Conservation (phyloP, 2,329 filamentous ascomycete species). For the Penicillium capsulatum region DNA sequence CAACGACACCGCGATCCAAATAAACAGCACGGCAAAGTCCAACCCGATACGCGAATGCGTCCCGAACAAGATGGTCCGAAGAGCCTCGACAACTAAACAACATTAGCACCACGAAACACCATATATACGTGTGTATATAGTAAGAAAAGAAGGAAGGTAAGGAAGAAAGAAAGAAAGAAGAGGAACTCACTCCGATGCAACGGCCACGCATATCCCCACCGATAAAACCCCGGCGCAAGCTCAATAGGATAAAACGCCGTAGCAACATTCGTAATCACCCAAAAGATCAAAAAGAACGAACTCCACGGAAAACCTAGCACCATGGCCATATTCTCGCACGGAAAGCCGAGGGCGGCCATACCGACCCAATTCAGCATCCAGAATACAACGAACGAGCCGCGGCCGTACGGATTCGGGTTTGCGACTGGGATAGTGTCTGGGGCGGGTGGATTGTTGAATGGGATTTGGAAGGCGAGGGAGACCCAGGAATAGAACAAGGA, state of each 20-base stretch:
- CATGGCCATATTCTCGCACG: conserved; percentile 63
- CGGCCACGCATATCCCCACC: conserved; percentile 62
- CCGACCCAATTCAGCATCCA: conserved; percentile 62
- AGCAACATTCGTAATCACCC: conserved; percentile 62
- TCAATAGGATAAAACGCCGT: conserved; percentile 59
- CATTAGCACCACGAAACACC: too few relatives aligned
- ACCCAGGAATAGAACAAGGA: conserved; percentile 62
- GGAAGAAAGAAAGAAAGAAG: too few relatives aligned
- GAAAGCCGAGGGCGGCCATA: conserved; percentile 60
- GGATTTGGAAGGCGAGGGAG: conserved; percentile 59
- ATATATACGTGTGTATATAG: too few relatives aligned
- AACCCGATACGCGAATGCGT: conserved; percentile 55
- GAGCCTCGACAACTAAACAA: conserved; percentile 52
- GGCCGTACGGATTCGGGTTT: conserved; percentile 54
- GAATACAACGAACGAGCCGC: conserved; percentile 58
- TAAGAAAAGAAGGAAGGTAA: neutral
- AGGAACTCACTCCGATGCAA: conserved; percentile 54
- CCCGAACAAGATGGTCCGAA: conserved; percentile 59
- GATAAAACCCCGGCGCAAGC: conserved; percentile 56
- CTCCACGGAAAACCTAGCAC: conserved; percentile 59
- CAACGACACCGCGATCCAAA: conserved; percentile 45
- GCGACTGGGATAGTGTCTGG: conserved; percentile 42
- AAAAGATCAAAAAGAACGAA: conserved; percentile 62
- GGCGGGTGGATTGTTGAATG: conserved; percentile 51
- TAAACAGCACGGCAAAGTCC: conserved; percentile 58